Evolutionary conservation across 2,329 filamentous ascomycete genomes (phyloP).

Genomic region (Claviceps capensis): DNA sequence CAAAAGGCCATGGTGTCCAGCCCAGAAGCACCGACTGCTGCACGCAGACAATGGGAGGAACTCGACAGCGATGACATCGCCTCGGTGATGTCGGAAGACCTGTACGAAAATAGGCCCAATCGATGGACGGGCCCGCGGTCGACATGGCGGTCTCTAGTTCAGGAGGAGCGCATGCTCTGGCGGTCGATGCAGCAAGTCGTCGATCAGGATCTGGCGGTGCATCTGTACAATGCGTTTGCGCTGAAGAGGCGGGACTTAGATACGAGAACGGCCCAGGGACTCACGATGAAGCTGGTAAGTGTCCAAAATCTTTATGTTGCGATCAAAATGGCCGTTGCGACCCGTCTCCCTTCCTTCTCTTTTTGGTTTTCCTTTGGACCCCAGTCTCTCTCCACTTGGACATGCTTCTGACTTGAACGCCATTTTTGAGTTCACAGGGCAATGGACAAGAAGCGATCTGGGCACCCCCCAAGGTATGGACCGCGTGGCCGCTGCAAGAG

Average conservation of each 20-base stretch:
- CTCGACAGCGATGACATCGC: conserved; percentile 32
- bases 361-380: not conserved
- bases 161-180: conserved; percentile 47
- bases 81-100: conserved; percentile 33
- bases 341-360: not conserved
- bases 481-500: conserved; percentile 67
- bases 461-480: conserved; percentile 52
- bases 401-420: not conserved
- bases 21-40: not conserved
- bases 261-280: conserved; percentile 13
- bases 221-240: conserved; percentile 66
- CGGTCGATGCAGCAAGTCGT: conserved; percentile 48
- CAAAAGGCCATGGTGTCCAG: not conserved
- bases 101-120: conserved; percentile 46
- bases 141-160: conserved; percentile 53
- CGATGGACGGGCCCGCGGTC: conserved; percentile 53
- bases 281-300: conserved; percentile 16
- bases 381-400: no score
- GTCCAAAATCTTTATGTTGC: not conserved
- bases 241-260: conserved; percentile 35
- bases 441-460: conserved; percentile 24
- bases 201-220: conserved; percentile 54
- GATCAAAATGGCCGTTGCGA: no score
- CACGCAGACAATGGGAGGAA: conserved; percentile 21
- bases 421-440: conserved; percentile 10